Evolutionary conservation across 495 filamentous ascomycete species (phyloP).

Genomic region (Aspergillus coremiiformis): DNA sequence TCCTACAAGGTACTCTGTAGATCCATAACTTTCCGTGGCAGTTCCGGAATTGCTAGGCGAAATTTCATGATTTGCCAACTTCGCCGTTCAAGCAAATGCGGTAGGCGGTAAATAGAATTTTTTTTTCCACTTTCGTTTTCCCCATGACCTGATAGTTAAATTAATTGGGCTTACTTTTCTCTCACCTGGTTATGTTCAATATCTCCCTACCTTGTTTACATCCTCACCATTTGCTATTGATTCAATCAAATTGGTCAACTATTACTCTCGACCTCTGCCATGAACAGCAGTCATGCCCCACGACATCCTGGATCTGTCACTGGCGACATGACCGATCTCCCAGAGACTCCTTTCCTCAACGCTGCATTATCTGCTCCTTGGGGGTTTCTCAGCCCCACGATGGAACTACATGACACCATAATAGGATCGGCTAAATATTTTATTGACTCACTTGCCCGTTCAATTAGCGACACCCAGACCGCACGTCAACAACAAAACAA

Average conservation of each 20-base stretch:
- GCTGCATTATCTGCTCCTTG: conserved; percentile 28
- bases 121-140: no score
- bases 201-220: no score
- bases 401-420: conserved; percentile 54
- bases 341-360: conserved; percentile 14
- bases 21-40: no score
- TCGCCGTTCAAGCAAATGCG: no score
- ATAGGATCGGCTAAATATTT: conserved; percentile 65
- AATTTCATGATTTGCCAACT: no score
- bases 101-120: no score
- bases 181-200: no score
- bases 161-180: no score
- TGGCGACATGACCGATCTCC: conserved; percentile 41
- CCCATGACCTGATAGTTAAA: no score
- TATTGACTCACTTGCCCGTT: conserved; percentile 66
- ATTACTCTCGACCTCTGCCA: not conserved
- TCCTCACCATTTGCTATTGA: not conserved
- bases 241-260: not conserved
- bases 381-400: conserved; percentile 62
- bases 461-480: conserved; percentile 58
- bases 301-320: not conserved
- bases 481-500: conserved; percentile 48
- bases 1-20: no score
- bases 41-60: no score
- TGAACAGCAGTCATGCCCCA: not conserved